Evolutionary conservation across 768 basidiomycete species (phyloP).

Genomic region (Melanogaster broomeanus): DNA sequence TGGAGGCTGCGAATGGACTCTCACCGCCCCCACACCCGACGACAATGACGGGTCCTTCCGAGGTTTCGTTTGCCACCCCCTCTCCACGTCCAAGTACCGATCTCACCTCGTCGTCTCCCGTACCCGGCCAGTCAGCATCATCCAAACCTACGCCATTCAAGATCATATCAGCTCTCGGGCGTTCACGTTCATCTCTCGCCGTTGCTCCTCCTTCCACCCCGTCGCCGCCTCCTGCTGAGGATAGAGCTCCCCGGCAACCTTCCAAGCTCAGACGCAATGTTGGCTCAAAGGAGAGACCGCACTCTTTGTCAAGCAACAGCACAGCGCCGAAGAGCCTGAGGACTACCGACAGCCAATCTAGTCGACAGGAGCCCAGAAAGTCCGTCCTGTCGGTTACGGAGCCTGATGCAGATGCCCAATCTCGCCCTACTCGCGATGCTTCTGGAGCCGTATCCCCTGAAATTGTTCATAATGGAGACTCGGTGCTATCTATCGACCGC

Average conservation of each 20-base stretch:
- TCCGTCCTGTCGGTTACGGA: slow-evolving; percentile 37
- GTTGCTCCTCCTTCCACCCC: slow-evolving; percentile 36
- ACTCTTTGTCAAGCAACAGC: slow-evolving; percentile 60
- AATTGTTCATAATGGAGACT: slow-evolving; percentile 9
- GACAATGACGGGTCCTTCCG: slow-evolving; percentile 53
- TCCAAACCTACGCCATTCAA: slow-evolving; percentile 61
- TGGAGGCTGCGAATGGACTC: slow-evolving; percentile 39
- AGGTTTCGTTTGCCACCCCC: slow-evolving; percentile 53
- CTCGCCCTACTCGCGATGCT: slow-evolving; percentile 10
- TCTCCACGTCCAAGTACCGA: slow-evolving; percentile 53
- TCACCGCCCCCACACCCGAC: slow-evolving; percentile 15
- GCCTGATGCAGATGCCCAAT: slow-evolving; percentile 25
- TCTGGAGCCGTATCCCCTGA: slow-evolving; percentile 23
- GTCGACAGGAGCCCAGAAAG: slow-evolving; percentile 38
- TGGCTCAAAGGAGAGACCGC: slow-evolving; percentile 47
- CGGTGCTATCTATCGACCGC: neutral
- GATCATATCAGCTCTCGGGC: slow-evolving; percentile 64
- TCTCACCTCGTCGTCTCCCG: slow-evolving; percentile 31
- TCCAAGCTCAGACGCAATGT: slow-evolving; percentile 41
- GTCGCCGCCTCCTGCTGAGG: slow-evolving; percentile 25
- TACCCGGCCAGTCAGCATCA: slow-evolving; percentile 20
- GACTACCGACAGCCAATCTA: slow-evolving; percentile 49
- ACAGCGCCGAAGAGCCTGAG: slow-evolving; percentile 60
- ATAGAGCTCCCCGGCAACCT: slow-evolving; percentile 28
- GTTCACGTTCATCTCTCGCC: slow-evolving; percentile 59